Evolutionary conservation across 2,329 filamentous ascomycete species (phyloP), one percentile per base, ranked within the genome.

Genomic region (Dothideomycetes sp.): DNA sequence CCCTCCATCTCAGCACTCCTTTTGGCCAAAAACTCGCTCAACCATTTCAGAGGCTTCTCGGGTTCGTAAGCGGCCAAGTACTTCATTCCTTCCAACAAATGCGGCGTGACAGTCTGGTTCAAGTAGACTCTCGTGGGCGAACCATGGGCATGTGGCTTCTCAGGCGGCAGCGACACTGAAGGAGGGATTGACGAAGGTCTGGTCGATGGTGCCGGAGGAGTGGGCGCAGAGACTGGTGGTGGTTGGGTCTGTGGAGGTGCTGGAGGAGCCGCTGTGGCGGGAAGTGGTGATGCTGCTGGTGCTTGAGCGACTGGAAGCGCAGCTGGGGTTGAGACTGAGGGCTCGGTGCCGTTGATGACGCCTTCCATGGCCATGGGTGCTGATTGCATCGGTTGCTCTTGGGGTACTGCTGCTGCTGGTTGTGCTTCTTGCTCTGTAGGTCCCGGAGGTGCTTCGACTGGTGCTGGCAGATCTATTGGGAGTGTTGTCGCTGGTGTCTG

Each of bases 21-120:
- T 47, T 63, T 54, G 41, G 59, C 61, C 47, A 71, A 49, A 51
- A 65, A 71, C 36, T 71, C 65, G 13, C 63, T 60, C 41, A 71
- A 51, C 59, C 63, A 71, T 48, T 64, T 60, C 43, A 71, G 47
- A 43, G 68, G 68, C 52, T 71, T 71, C 47, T 71, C 67, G 1
- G 68, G 68, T 61, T 70, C 67, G 37, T 63, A 54, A n/a, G 63
- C 61, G 13, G 63, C 68, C 33, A 71, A 45, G 53, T 66, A 63
- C 56, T 71, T 71, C 67, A 71, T 70, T 5, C 64, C 68, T 51
- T 71, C 68, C 29, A 71, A 53, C 51, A 71, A 48, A 53, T 70
- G 61, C 40, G 68, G 68, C 30, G 68, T 71, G 23, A 71, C 59
- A 48, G 69, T 57, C 50, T 63, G 57, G 46, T 71, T 71, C 47